Base-by-base conservation (phyloP, 23 red algal genomes). In the Gracilaria caudata region DNA sequence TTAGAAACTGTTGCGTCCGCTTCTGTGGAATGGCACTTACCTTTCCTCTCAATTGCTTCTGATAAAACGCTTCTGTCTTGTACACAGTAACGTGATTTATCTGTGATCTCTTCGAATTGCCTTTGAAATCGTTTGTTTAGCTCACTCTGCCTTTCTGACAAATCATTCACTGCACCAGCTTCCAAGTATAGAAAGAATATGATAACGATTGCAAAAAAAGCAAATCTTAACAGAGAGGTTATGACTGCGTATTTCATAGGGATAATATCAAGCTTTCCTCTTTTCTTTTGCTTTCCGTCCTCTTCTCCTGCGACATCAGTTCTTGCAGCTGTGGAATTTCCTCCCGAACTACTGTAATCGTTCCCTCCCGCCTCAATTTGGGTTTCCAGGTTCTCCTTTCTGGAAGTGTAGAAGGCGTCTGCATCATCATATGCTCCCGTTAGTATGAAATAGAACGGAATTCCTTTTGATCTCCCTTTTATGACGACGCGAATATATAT, bases 151-250 rank as follows among this genome's bases (percentile, higher is more conserved):
- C 60, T 65, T 9, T 65, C 60, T 32, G 32, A 65, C 2, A 65
- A 16, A 65, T 65, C 60, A 19, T 65, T 65, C 3, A 65, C 60
- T 32, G 32, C 60, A 65, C 25, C 60, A 65, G 60, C 60, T 23
- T 65, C 60, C 25, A 30, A 65, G 24, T 29, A 65, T 35, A 65
- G 12, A 23, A 65, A 65, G 24, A 65, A 65, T 1, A 65, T 35
- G 1, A 34, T 6, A 16, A 32, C 25, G 24, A 65, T 32, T 11
- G 26, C 20, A 65, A 19, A 4, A 28, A 7, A 65, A 29, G 60
- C 4, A 65, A 65, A 65, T 35, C 60, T 65, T 32, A 65, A 34
- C 60, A 65, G 29, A 28, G 60, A 65, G 13, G 60, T 32, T 32
- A 65, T 65, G 14, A 65, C 25, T 10, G 60, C 32, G 60, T 65